Conservation (phyloP, 1,284 basidiomycete genomes). For the Coriolopsis trogii region DNA sequence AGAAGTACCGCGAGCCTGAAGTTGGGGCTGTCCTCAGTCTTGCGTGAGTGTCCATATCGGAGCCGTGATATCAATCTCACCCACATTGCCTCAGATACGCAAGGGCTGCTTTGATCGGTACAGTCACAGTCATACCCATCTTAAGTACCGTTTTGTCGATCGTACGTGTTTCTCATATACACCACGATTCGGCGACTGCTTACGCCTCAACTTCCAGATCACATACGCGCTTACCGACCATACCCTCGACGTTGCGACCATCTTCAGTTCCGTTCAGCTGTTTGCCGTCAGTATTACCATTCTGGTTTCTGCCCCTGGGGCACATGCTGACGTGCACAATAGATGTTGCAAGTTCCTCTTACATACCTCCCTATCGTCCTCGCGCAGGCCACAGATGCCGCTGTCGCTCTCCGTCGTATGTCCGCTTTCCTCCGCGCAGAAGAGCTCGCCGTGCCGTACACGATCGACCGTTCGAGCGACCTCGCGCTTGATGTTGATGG, state of each 20-base stretch:
- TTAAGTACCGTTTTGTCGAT: conserved; percentile 75
- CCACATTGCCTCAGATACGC: conserved; percentile 30
- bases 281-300: conserved; percentile 60
- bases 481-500: conserved; percentile 62
- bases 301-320: background rate
- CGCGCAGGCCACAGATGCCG: conserved; percentile 54
- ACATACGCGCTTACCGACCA: conserved; percentile 72
- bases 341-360: conserved; percentile 62
- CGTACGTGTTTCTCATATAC: conserved; percentile 38
- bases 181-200: no score
- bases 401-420: conserved; percentile 65
- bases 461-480: conserved; percentile 45
- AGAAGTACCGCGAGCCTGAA: conserved; percentile 54
- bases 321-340: background rate
- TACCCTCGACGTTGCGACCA: conserved; percentile 64
- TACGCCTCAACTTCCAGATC: conserved; percentile 43
- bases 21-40: conserved; percentile 50
- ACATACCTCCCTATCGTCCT: conserved; percentile 56
- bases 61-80: background rate
- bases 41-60: conserved; percentile 43
- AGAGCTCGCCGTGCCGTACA: conserved; percentile 58
- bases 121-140: conserved; percentile 65
- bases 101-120: conserved; percentile 55
- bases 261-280: conserved; percentile 75
- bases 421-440: conserved; percentile 64